These are phyloP conservation scores for Neospermospora avenae DNA, from an alignment of 2,329 filamentous ascomycete genomes.

Conservation along the genomic window DNA sequence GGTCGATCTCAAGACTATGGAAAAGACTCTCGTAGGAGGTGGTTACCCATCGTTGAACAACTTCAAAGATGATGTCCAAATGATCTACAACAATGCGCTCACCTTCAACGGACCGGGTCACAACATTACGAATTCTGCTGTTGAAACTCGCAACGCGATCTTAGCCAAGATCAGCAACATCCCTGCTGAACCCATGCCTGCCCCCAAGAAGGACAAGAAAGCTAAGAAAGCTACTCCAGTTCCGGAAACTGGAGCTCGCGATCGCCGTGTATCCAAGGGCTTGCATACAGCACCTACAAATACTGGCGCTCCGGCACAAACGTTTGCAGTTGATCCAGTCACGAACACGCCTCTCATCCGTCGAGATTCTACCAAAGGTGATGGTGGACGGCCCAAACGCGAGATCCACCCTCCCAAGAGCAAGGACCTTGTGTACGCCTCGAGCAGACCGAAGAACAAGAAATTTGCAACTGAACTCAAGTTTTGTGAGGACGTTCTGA, in stretches of 20 bases:
- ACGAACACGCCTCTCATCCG: slow-evolving; percentile 74
- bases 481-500: slow-evolving; percentile 80
- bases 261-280: slow-evolving; percentile 38
- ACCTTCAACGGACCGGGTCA: slow-evolving; percentile 81
- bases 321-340: slow-evolving; percentile 74
- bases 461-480: slow-evolving; percentile 84
- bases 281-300: slow-evolving; percentile 34
- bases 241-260: slow-evolving; percentile 38
- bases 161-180: slow-evolving; percentile 49
- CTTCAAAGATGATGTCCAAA: slow-evolving; percentile 69
- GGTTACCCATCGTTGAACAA: slow-evolving; percentile 68
- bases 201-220: slow-evolving; percentile 61
- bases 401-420: slow-evolving; percentile 89
- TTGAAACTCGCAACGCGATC: slow-evolving; percentile 56
- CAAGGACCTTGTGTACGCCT: slow-evolving; percentile 85
- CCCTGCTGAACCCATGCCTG: slow-evolving; percentile 50
- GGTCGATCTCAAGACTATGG: slow-evolving; percentile 82
- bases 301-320: slow-evolving; percentile 44
- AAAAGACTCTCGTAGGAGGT: slow-evolving; percentile 67
- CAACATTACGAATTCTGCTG: slow-evolving; percentile 58
- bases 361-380: slow-evolving; percentile 74
- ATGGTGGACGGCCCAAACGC: slow-evolving; percentile 80
- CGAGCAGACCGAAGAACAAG: slow-evolving; percentile 83
- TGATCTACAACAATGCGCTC: slow-evolving; percentile 76
- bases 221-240: slow-evolving; percentile 41